A percentile compares a stretch with the other conserved stretches of the same genome.
phyloP scores from a whole-genome alignment of 1,284 basidiomycete species.

The Boletus semigastroideus region DNA sequence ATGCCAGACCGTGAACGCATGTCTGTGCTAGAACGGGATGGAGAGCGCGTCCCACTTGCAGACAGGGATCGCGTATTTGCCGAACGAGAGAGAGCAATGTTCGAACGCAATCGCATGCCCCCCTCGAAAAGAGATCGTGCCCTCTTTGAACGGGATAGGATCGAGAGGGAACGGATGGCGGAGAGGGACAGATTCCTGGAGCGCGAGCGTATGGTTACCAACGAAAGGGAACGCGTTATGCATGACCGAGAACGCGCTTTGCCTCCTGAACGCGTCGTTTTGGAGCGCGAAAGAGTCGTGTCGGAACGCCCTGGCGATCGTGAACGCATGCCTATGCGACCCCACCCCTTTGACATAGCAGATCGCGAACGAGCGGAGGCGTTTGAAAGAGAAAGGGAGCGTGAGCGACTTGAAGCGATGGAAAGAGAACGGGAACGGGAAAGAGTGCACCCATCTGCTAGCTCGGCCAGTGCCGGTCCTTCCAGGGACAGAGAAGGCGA shows the following conservation, averaged over 20 bases:
- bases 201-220: slow-evolving; percentile 23
- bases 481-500: slow-evolving; percentile 25
- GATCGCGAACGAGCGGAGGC: slow-evolving; percentile 30
- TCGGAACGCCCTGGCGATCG: slow-evolving; percentile 24
- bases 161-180: slow-evolving; percentile 22
- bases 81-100: slow-evolving; percentile 27
- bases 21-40: slow-evolving; percentile 22
- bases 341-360: slow-evolving; percentile 22
- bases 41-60: slow-evolving; percentile 13
- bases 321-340: slow-evolving; percentile 24
- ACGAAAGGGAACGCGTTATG: slow-evolving; percentile 24
- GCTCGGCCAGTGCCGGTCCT: slow-evolving; percentile 4
- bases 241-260: slow-evolving; percentile 27
- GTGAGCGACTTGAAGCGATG: slow-evolving; percentile 23
- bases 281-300: slow-evolving; percentile 24
- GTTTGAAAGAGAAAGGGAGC: slow-evolving; percentile 29
- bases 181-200: slow-evolving; percentile 25
- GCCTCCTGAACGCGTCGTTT: slow-evolving; percentile 17
- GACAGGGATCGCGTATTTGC: slow-evolving; percentile 25
- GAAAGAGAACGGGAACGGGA: slow-evolving; percentile 31
- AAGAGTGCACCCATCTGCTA: slow-evolving; percentile 10
- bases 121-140: slow-evolving; percentile 20
- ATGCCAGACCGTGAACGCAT: slow-evolving; percentile 29
- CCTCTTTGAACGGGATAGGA: slow-evolving; percentile 23
- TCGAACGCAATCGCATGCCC: slow-evolving; percentile 27